Evolutionary conservation across 768 basidiomycete genomes (phyloP).

Genomic region (Mycena floridula): DNA sequence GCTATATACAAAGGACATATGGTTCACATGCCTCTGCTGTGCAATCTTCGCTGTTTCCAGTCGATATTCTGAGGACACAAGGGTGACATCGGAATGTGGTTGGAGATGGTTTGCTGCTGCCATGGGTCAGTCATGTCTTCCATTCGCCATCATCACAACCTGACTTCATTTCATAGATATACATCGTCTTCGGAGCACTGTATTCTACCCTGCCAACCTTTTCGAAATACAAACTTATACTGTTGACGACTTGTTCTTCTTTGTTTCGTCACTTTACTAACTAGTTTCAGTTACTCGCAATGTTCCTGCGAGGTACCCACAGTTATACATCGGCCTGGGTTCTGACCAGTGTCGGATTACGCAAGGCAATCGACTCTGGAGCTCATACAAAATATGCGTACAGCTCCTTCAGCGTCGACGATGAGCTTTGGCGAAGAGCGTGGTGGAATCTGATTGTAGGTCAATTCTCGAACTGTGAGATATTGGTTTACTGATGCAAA

Average conservation of each 20-base stretch:
- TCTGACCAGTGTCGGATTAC: conserved; percentile 45
- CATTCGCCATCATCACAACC: not conserved
- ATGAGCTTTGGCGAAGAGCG: conserved; percentile 73
- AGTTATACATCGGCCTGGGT: conserved; percentile 48
- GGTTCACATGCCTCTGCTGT: conserved; percentile 58
- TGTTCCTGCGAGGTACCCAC: conserved; percentile 49
- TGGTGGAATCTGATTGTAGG: conserved; percentile 70
- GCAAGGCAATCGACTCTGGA: conserved; percentile 71
- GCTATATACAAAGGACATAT: conserved; percentile 46
- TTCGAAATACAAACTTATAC: conserved; percentile 50
- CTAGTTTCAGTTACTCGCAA: conserved; percentile 38
- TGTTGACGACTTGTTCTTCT: conserved; percentile 1
- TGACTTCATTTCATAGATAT: conserved; percentile 31
- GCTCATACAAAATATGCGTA: conserved; percentile 54
- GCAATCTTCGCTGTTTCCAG: conserved; percentile 68
- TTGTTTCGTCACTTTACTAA: conserved; percentile 2
- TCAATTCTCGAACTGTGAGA: too few species aligned
- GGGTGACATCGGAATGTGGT: conserved; percentile 55
- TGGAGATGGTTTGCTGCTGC: conserved; percentile 56
- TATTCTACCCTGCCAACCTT: too few species aligned
- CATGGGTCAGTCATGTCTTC: conserved; percentile 34
- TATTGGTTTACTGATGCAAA: too few species aligned
- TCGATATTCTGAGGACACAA: conserved; percentile 56
- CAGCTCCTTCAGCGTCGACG: conserved; percentile 44
- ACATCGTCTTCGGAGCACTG: conserved; percentile 41